Evolutionary conservation across 2,329 filamentous ascomycete genomes (phyloP), one percentile per base, ranked within the genome.

Genomic region (Metarhizium album): DNA sequence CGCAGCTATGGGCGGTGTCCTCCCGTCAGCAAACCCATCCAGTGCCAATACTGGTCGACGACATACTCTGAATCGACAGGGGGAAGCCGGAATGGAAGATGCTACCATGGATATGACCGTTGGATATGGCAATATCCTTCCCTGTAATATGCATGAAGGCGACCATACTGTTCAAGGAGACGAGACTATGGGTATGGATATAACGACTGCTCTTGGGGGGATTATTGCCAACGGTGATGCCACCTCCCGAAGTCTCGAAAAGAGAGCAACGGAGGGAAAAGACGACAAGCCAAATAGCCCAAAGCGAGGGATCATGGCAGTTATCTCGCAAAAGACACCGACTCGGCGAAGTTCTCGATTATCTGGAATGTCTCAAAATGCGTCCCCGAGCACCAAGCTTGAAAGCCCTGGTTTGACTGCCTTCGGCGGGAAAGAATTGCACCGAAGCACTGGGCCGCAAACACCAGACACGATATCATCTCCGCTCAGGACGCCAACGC

Each of bases 151-250:
- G 1, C 33, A 16, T 58, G 46, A 52, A 48, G 16, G 62, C 56
- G 20, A 72, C 75, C 62, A 74, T 18, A 42, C 16, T 3, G 35
- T 31, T 7, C 33, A 49, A 16, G 49, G 52, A 18, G 55, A 60
- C 9, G 58, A 67, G 47, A 82, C 78, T 1, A 72, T 77, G 62
- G 80, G 74, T 1, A 86, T 87, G 83, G 83, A 86, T 45, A 79
- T 86, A 62, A 86, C 83, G 2, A 73, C 73, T 45, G 79, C 76
- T 5, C 70, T 86, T 45, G 83, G 84, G 9, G 73, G 74, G 8
- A 86, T 88, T 47, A 68, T 86, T 61, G 63, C 54, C 23, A 62
- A 58, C 33, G 57, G 49, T n/a, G 52, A 70, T 64, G 55, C 55
- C 9, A 56, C 52, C n/a, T 59, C 59, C 8, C 60, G 60, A 35